Percentiles rank a stretch among this genome's conserved stretches.
phyloP scores from a whole-genome alignment of 1,284 basidiomycete species.

The Cutaneotrichosporon daszewskae region DNA sequence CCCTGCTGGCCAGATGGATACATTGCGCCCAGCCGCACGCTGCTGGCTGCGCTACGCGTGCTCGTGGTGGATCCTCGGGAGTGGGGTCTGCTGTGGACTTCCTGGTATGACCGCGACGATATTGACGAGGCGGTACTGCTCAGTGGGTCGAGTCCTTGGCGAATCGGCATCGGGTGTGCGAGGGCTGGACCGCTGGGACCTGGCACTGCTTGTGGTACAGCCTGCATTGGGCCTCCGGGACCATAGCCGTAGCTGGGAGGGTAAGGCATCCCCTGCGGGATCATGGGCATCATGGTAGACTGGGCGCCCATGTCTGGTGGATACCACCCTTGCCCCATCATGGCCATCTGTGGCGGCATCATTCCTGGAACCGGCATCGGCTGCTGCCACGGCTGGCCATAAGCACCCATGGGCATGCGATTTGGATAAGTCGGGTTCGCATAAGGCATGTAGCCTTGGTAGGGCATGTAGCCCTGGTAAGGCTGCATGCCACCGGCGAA shows the following conservation, averaged over 20 bases:
- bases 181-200: slow-evolving; percentile 8
- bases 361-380: slow-evolving; percentile 2
- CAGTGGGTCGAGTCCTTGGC: slow-evolving; percentile 32
- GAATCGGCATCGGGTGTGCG: slow-evolving; percentile 35
- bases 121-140: slow-evolving; percentile 39
- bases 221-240: no score
- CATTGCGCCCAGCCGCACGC: slow-evolving; percentile 38
- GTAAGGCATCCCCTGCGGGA: slow-evolving; percentile 35
- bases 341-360: not conserved
- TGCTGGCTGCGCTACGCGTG: slow-evolving; percentile 37
- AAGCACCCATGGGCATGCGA: slow-evolving; percentile 9
- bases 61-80: slow-evolving; percentile 43
- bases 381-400: slow-evolving; percentile 9
- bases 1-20: slow-evolving; percentile 30
- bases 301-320: slow-evolving; percentile 15
- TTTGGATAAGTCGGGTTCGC: slow-evolving; percentile 2
- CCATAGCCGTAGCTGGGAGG: slow-evolving; percentile 6
- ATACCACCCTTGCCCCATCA: slow-evolving; percentile 12
- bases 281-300: slow-evolving; percentile 32
- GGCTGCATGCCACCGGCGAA: not conserved
- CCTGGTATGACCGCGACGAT: slow-evolving; percentile 40
- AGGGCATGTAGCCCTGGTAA: slow-evolving; percentile 12
- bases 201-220: slow-evolving; percentile 8
- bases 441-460: slow-evolving; percentile 5
- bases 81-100: slow-evolving; percentile 38